These are phyloP conservation scores for Spergularia bocconei DNA, from an alignment of 148 eudicot species.

Conservation along the genomic window DNA sequence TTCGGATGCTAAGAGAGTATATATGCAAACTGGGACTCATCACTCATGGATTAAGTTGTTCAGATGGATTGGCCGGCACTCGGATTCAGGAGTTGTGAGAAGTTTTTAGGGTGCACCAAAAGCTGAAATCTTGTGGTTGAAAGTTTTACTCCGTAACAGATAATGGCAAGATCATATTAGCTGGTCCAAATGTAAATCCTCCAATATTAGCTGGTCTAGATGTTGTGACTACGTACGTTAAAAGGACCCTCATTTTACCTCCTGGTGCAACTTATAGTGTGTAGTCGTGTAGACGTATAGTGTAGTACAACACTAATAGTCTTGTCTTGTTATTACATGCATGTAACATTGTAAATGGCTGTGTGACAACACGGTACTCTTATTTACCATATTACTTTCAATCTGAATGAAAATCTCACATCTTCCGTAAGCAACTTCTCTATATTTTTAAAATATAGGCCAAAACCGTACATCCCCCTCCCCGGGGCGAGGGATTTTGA, in stretches of 20 bases:
- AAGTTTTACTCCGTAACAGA: neutral
- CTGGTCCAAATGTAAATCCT: conserved; percentile 13
- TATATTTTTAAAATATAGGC: too few relatives aligned
- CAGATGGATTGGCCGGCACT: neutral
- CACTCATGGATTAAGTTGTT: conserved; percentile 26
- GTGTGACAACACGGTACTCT: too few relatives aligned
- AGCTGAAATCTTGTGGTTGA: conserved; percentile 18
- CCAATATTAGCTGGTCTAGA: conserved; percentile 10
- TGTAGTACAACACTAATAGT: too few relatives aligned
- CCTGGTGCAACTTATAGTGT: too few relatives aligned
- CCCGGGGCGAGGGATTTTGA: too few relatives aligned
- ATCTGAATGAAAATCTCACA: too few relatives aligned
- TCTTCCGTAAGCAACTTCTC: too few relatives aligned
- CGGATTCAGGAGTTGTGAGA: neutral
- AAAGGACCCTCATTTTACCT: conserved; percentile 16
- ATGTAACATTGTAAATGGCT: too few relatives aligned
- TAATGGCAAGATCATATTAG: conserved; percentile 11
- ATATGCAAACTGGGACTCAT: conserved; percentile 24
- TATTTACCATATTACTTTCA: too few relatives aligned
- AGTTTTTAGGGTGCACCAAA: conserved; percentile 18
- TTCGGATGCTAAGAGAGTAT: conserved; percentile 26
- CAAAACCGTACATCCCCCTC: too few relatives aligned
- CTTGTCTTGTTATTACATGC: too few relatives aligned
- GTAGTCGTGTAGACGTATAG: too few relatives aligned
- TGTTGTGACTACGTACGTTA: conserved; percentile 15